Evolutionary conservation across 257 asterid species (phyloP), one percentile per base, ranked within the genome.

Genomic region (Nicotiana tomentosiformis): DNA sequence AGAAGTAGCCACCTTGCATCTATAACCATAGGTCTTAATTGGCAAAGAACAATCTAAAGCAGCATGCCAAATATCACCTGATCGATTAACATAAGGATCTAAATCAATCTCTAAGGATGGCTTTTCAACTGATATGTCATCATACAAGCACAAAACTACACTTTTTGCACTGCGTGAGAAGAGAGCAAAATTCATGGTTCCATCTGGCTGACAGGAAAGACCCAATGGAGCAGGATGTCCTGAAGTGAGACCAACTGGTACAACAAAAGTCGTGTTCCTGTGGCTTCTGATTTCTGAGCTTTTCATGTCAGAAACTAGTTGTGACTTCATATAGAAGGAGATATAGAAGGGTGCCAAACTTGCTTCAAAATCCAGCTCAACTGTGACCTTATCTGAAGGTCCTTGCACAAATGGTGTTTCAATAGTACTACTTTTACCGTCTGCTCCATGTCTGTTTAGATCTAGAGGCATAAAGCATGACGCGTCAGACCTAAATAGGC

Each of bases 1-100:
- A 56, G 77, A 87, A 81, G 35, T 68, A 70, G 84, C 87, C 62
- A 56, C 85, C 85, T 86, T 90, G 90, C 95, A 93, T 30, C 95
- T 90, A 84, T 94, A 96, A 82, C 98, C 98, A 83, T 94, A 96
- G 78, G 88, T 87, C 83, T 87, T 89, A 84, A 90, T 94, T 67
- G 90, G 90, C 87, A 84, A 35, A 29, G 89, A 81, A 84, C 88
- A 68, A 76, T 91, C 88, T 14, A 94, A 12, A 82, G 87, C 87
- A 61, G 91, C 96, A 89, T 96, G 99, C 98, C 99, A 96, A 82
- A 96, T 87, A 86, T 91, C 88, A 77, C 98, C 98, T 2, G 98
- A 70, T 32, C 91, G 95, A 78, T 96, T 94, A 77, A 93, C 89
- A 78, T 93, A 92, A 15, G 97, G 96, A 88, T 96, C 99, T 84